Conservation (phyloP, 2,329 filamentous ascomycete genomes). For the Fusarium foetens region DNA sequence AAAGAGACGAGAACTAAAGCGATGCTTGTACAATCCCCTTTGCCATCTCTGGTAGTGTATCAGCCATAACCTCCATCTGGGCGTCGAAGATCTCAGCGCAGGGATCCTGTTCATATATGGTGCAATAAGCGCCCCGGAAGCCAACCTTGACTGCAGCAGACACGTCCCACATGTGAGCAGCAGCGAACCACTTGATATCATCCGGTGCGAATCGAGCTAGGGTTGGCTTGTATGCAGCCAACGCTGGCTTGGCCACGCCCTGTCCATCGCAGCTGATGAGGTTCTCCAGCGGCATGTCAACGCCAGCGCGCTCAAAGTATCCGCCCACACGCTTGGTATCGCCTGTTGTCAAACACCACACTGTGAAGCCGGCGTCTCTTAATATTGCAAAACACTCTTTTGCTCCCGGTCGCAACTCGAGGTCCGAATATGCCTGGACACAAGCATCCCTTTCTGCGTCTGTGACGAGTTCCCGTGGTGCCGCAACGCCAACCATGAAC, state of each 20-base stretch:
- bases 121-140: constrained; percentile 6
- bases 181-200: constrained; percentile 64
- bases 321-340: constrained; percentile 60
- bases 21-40: not conserved
- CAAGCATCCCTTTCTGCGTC: not conserved
- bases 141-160: constrained; percentile 53
- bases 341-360: constrained; percentile 65
- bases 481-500: constrained; percentile 50
- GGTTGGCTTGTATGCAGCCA: constrained; percentile 56
- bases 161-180: constrained; percentile 70
- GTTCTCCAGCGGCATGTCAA: constrained; percentile 62
- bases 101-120: constrained; percentile 6
- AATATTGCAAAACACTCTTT: not conserved
- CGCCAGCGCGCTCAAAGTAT: constrained; percentile 60
- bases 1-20: not conserved
- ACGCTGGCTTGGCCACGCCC: constrained; percentile 46
- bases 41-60: constrained; percentile 1
- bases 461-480: constrained; percentile 37
- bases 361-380: constrained; percentile 48
- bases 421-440: not conserved
- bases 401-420: not conserved
- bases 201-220: constrained; percentile 40
- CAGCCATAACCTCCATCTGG: not conserved
- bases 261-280: constrained; percentile 61
- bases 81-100: not conserved